Evolutionary conservation across 306 rosid species (phyloP), one percentile per base, ranked within the genome.

Genomic region (Herpetospermum pedunculosum): DNA sequence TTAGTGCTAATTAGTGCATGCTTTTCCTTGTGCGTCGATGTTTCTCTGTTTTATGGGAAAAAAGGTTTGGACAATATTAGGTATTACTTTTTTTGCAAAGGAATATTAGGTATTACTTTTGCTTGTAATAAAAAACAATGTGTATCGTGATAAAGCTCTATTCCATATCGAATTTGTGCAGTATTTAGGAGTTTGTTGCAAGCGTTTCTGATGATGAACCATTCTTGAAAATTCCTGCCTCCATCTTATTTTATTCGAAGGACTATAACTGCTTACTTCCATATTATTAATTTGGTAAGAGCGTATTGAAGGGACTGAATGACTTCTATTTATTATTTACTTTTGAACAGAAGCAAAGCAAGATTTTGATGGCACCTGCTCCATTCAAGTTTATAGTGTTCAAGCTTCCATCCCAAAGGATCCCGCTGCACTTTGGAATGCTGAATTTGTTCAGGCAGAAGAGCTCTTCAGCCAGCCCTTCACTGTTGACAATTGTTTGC

Each of bases 331-430:
- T 43, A 4, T 44, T 69, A 47, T 43, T 82, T 81, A 63, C 32
- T 34, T 77, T 83, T 81, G 35, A 85, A 87, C 96, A 95, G 99
- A 95, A 70, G 96, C 92, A 41, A 88, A 84, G 70, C 78, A 84
- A 83, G 96, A 89, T 58, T 91, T 91, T 84, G 96, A 87, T 72
- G 96, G 88, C 16, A 77, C 79, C 83, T 89, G 90, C 84, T 95
- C 99, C 3, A 83, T 91, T 59, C 96, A 88, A 73, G 91, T 95
- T 49, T 95, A 95, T 72, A 91, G 99, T 72, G 99, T 95, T 79
- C 99, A 95, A 78, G 84, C 90, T 68, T 85, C 85, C 82, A 84
- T 91, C 40, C 99, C 99, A 77, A 91, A 91, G 89, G 99, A 95
- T 81, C 85, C 92, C 52, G 92, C 97, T 76, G 79, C 82, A 75